Percentiles rank a stretch among this genome's conserved stretches.
Conservation (phyloP, 1,284 basidiomycete genomes). For the Moniliophthora roreri region DNA sequence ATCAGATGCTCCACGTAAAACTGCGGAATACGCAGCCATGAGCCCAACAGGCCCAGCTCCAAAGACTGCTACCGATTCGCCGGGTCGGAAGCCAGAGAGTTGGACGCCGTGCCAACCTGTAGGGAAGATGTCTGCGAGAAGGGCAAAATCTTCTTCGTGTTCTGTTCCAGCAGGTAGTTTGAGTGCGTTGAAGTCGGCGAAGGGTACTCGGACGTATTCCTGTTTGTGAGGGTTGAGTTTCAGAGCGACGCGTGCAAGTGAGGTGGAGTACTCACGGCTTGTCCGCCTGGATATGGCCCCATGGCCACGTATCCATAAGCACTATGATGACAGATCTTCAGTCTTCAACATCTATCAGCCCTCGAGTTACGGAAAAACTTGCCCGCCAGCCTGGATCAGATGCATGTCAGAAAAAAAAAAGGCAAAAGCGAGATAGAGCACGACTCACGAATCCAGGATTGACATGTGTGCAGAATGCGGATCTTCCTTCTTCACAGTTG, state of each 20-base stretch:
- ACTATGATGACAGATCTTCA: too few relatives aligned
- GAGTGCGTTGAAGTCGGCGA: conserved; percentile 53
- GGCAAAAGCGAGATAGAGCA: neutral
- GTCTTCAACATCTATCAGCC: neutral
- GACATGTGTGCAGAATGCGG: conserved; percentile 53
- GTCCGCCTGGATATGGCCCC: conserved; percentile 52
- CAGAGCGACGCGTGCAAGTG: neutral
- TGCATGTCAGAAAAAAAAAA: too few relatives aligned
- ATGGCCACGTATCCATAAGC: conserved; percentile 52
- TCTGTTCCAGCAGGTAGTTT: conserved; percentile 50
- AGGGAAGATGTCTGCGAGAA: conserved; percentile 55
- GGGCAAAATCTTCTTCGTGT: conserved; percentile 53
- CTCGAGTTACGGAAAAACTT: conserved; percentile 5
- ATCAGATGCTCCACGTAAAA: conserved; percentile 47
- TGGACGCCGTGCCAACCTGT: conserved; percentile 56
- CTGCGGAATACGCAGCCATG: conserved; percentile 56
- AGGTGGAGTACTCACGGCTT: conserved; percentile 29
- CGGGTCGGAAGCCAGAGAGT: conserved; percentile 50
- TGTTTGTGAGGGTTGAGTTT: conserved; percentile 16
- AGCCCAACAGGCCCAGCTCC: conserved; percentile 50
- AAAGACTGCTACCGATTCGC: conserved; percentile 52
- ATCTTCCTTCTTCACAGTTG: conserved; percentile 51
- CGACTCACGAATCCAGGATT: conserved; percentile 53
- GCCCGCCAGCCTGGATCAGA: conserved; percentile 47
- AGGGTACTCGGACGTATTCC: conserved; percentile 54